Percentiles rank a stretch among this genome's conserved stretches.
These are phyloP conservation scores for Phyllosticta capitalensis DNA, from an alignment of 2,329 filamentous ascomycete species.

Conservation along the genomic window DNA sequence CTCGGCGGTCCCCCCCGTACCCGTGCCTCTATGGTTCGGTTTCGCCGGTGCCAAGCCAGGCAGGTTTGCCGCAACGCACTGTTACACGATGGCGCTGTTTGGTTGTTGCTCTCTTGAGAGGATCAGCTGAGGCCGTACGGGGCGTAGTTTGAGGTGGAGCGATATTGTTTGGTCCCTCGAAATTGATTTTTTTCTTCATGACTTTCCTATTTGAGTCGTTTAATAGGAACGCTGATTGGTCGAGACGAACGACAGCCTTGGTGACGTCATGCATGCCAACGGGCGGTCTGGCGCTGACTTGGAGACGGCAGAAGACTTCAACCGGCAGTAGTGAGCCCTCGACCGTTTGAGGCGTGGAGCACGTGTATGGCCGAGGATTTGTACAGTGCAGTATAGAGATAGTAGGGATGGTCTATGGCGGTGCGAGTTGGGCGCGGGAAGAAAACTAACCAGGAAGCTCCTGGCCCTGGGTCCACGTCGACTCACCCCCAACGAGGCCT, in stretches of 20 bases:
- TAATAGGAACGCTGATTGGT: background rate
- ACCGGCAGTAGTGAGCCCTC: background rate
- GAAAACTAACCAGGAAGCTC: background rate
- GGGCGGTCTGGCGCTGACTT: too few relatives aligned
- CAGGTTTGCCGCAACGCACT: background rate
- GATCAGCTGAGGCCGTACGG: background rate
- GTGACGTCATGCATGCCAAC: background rate
- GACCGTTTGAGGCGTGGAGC: background rate
- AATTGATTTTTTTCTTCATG: background rate
- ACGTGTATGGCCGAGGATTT: background rate
- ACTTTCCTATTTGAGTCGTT: background rate
- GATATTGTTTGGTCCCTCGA: background rate
- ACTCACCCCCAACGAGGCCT: background rate
- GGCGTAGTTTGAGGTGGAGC: background rate
- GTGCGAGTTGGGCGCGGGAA: background rate
- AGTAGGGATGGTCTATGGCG: background rate
- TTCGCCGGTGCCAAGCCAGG: background rate
- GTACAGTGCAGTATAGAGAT: background rate
- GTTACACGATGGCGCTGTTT: background rate
- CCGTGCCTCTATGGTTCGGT: too few relatives aligned
- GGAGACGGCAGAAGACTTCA: background rate
- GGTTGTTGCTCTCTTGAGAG: background rate
- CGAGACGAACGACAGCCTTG: background rate
- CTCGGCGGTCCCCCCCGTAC: background rate
- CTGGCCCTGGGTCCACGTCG: background rate